Percentiles rank a stretch among this genome's conserved stretches.
Conservation (phyloP, 345 rosid species). For the Aquilaria malaccensis region DNA sequence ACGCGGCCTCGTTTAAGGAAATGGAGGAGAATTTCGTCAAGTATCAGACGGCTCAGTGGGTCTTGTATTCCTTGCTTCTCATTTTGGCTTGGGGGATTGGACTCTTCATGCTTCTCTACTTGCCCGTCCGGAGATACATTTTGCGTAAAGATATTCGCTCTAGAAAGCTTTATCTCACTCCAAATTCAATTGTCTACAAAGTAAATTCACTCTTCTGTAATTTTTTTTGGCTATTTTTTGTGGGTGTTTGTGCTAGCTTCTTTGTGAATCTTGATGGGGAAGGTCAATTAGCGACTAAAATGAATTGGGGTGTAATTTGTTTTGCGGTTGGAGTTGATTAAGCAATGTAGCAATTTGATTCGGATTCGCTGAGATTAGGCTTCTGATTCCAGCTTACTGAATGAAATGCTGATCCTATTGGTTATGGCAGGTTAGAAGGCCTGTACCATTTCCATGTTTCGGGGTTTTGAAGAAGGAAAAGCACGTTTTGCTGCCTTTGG, state of each 20-base stretch:
- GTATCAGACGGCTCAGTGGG: slow-evolving; percentile 52
- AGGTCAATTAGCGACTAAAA: neutral
- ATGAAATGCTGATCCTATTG: neutral
- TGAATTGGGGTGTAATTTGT: neutral
- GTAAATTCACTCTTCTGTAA: slow-evolving; percentile 21
- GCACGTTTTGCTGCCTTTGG: slow-evolving; percentile 57
- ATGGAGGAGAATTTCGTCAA: slow-evolving; percentile 49
- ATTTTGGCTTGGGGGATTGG: slow-evolving; percentile 64
- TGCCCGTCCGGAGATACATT: slow-evolving; percentile 53
- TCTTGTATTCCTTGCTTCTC: slow-evolving; percentile 47
- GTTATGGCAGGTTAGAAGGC: slow-evolving; percentile 43
- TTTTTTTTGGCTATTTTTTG: no score
- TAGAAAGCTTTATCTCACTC: slow-evolving; percentile 56
- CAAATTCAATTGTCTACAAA: slow-evolving; percentile 53
- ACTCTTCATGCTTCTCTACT: slow-evolving; percentile 51
- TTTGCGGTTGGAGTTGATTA: neutral
- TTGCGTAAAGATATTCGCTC: slow-evolving; percentile 51
- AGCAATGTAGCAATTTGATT: neutral
- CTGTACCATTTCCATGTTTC: slow-evolving; percentile 56
- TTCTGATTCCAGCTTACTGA: neutral
- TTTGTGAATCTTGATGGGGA: neutral
- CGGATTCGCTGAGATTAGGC: neutral
- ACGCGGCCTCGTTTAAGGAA: slow-evolving; percentile 46
- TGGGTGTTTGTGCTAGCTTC: neutral
- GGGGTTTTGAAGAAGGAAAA: slow-evolving; percentile 64